Evolutionary conservation across 306 rosid genomes (phyloP), one percentile per base, ranked within the genome.

Genomic region (Quillaja saponaria): DNA sequence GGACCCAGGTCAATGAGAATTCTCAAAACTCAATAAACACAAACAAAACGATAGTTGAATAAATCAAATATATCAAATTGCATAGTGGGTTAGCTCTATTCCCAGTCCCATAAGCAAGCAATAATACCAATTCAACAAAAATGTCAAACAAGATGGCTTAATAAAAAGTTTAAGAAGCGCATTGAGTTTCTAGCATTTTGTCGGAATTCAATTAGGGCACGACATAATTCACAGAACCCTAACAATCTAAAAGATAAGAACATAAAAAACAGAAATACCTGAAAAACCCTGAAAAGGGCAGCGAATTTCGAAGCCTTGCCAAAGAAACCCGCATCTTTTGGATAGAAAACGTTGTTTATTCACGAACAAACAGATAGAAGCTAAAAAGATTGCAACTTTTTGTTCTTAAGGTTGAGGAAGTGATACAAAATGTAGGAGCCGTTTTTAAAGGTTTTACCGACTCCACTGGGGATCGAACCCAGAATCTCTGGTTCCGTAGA

Each of bases 401-500:
- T 25, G 50, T 14, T 45, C 7, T 14, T 16, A 17, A 45, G 33
- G 49, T 34, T 12, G 6, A 7, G 10, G 4, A 19, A n/a, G 4
- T 2, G 34, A 55, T 11, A 40, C 1, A 11, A 10, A 17, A 53
- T n/a, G n/a, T n/a, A n/a, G n/a, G n/a, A n/a, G n/a, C n/a, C n/a
- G n/a, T n/a, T n/a, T n/a, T n/a, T n/a, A n/a, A n/a, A n/a, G n/a
- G n/a, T n/a, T n/a, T n/a, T n/a, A n/a, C n/a, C n/a, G 76, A 71
- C 76, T 71, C 44, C 60, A 28, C 66, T 76, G 73, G 76, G 76
- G 72, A 73, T 76, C 81, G 74, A 76, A 76, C 74, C 81, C 81
- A 76, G 77, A 71, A 61, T 76, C 81, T 76, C 74, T 82, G 83
- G 81, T 78, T 85, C 48, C 85, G 91, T 80, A 82, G 87, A 77